phyloP scores from a whole-genome alignment of 176 grass and related monocot genomes.

The Pontederia paniculata region DNA sequence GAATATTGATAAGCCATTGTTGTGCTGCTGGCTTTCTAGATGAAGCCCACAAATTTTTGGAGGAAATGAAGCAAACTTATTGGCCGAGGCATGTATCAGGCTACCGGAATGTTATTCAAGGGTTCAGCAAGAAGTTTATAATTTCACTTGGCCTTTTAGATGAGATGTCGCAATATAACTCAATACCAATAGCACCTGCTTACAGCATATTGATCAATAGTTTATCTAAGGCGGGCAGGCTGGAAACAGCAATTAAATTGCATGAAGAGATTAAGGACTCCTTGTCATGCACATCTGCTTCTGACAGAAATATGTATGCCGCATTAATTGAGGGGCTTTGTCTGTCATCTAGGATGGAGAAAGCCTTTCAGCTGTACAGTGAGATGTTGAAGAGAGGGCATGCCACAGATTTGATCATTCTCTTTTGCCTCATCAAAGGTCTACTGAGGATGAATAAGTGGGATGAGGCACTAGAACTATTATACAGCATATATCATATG shows the following conservation, averaged over 20 bases:
- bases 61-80: slow-evolving; percentile 95
- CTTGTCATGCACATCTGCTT: slow-evolving; percentile 22
- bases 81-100: slow-evolving; percentile 72
- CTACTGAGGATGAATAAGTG: slow-evolving; percentile 56
- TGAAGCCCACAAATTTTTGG: slow-evolving; percentile 46
- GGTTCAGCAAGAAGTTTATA: slow-evolving; percentile 80
- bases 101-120: slow-evolving; percentile 40
- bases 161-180: slow-evolving; percentile 47
- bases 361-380: slow-evolving; percentile 69
- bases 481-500: slow-evolving; percentile 59
- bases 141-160: slow-evolving; percentile 55
- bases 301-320: slow-evolving; percentile 33
- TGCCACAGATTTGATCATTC: slow-evolving; percentile 46
- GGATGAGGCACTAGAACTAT: slow-evolving; percentile 77
- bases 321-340: slow-evolving; percentile 75
- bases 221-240: slow-evolving; percentile 62
- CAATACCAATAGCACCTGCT: slow-evolving; percentile 42
- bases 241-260: slow-evolving; percentile 71
- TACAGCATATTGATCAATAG: slow-evolving; percentile 75
- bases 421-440: slow-evolving; percentile 76
- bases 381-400: slow-evolving; percentile 50
- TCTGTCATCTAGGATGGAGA: slow-evolving; percentile 61
- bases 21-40: slow-evolving; percentile 81
- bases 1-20: slow-evolving; percentile 79
- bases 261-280: slow-evolving; percentile 64